Evolutionary conservation across 441 rosid genomes (phyloP), one percentile per base, ranked within the genome.

Genomic region (Euphorbia schlechtendalii): DNA sequence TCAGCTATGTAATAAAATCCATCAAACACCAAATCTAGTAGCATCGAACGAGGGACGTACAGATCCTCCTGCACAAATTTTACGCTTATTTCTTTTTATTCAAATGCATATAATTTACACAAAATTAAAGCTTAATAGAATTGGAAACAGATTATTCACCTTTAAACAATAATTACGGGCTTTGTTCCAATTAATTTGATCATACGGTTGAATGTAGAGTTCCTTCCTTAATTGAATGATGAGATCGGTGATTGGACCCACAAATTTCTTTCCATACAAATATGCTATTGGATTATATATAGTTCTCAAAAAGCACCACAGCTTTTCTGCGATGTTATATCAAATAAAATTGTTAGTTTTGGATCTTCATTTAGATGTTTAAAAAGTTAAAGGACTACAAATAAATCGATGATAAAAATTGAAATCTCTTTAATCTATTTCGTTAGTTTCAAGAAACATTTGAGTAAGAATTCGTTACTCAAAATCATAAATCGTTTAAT

Each of bases 301-400:
- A 77, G 83, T 74, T 1, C 94, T 77, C 22, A 77, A 64, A 45
- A 81, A 84, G 46, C 91, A 87, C 89, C 86, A 82, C 76, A 85
- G 62, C 12, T 84, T 69, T 0, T 82, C 89, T 82, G 73, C 24
- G 40, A 69, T 28, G 65, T 24, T 10, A 52, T 22, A 51, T 10
- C 11, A 13, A 1, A 20, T 14, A 52, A 20, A 21, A 8, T 20
- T 0, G 2, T 68, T 2, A 83, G 22, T 3, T 9, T 18, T 51
- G 7, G 21, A 17, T 40, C 45, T 17, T 18, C 22, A 5, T 17
- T 48, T 48, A 15, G 18, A 48, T 17, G 5, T 48, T 48, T 45
- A 1, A 45, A 36, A 1, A 5, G 0, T 2, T 36, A 9, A 36
- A 36, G 2, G 12, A 13, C 3, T 45, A 0, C 15, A 14, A 27